Evolutionary conservation across 2,329 filamentous ascomycete species (phyloP).

Genomic region (Nemania sp.): DNA sequence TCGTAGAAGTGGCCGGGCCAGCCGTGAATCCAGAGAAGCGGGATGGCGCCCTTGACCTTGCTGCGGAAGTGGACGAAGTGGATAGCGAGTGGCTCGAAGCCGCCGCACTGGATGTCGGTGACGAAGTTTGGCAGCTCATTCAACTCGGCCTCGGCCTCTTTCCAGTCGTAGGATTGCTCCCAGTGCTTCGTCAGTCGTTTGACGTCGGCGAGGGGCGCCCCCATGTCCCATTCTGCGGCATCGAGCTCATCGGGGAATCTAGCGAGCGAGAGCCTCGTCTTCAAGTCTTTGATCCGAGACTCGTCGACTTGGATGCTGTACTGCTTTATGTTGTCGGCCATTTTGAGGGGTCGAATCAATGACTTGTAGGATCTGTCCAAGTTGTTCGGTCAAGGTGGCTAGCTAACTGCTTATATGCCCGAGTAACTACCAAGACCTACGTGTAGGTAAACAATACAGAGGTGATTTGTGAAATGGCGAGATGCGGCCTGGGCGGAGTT

Average conservation of each 20-base stretch:
- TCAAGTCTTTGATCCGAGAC: constrained; percentile 40
- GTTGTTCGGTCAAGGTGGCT: too few relatives aligned
- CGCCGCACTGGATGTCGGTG: constrained; percentile 43
- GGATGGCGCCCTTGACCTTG: constrained; percentile 38
- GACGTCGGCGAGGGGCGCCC: constrained; percentile 43
- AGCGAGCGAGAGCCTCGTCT: constrained; percentile 42
- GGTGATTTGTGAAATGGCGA: too few relatives aligned
- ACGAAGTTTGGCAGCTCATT: constrained; percentile 45
- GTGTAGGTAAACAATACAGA: too few relatives aligned
- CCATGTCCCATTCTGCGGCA: constrained; percentile 46
- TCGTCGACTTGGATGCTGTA: constrained; percentile 44
- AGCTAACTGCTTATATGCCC: too few relatives aligned
- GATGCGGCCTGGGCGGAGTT: too few relatives aligned
- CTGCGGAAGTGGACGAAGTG: constrained; percentile 46
- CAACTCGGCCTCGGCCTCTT: constrained; percentile 41
- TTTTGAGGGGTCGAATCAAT: constrained; percentile 16
- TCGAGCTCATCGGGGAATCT: constrained; percentile 47
- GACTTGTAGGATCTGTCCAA: too few relatives aligned
- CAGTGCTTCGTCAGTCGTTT: constrained; percentile 44
- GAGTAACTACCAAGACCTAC: too few relatives aligned
- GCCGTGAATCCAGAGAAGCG: constrained; percentile 42
- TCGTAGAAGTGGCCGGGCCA: constrained; percentile 73
- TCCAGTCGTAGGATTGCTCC: constrained; percentile 44
- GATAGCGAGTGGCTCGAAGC: constrained; percentile 44
- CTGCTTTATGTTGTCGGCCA: constrained; percentile 41